Evolutionary conservation across 345 rosid genomes (phyloP).

Genomic region (Pistacia atlantica): DNA sequence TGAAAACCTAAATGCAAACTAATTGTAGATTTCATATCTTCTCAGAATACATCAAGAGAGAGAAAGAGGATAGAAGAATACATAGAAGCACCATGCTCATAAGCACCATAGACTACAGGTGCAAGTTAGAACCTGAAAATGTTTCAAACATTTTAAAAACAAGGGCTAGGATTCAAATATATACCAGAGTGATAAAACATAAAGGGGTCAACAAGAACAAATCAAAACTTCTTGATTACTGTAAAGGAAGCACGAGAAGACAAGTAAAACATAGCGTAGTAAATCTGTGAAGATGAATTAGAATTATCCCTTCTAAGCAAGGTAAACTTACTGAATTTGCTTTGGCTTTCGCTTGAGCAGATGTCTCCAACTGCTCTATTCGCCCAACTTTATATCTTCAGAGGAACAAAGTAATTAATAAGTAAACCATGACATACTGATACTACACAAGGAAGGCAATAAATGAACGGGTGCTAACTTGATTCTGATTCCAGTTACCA

Average conservation of each 20-base stretch:
- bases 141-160: too few species aligned
- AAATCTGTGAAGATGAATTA: slow-evolving; percentile 10
- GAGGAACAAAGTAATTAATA: slow-evolving; percentile 23
- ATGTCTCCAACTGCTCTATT: slow-evolving; percentile 92
- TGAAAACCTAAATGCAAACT: background rate
- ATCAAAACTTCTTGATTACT: background rate
- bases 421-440: slow-evolving; percentile 11
- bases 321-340: slow-evolving; percentile 63
- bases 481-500: slow-evolving; percentile 9
- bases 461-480: slow-evolving; percentile 12
- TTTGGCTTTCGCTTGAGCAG: slow-evolving; percentile 83
- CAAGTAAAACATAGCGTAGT: background rate
- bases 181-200: too few species aligned
- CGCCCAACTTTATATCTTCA: slow-evolving; percentile 90
- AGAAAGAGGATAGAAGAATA: background rate
- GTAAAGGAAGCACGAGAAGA: background rate
- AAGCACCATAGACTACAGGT: too few species aligned
- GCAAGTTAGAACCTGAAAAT: too few species aligned
- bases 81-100: too few species aligned
- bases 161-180: too few species aligned
- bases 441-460: slow-evolving; percentile 7
- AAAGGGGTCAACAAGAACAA: too few species aligned
- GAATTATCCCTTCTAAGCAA: slow-evolving; percentile 20
- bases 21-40: too few species aligned
- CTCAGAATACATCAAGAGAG: background rate